Percentiles rank a stretch among this genome's conserved stretches.
These are phyloP conservation scores for Theobroma cacao DNA, from an alignment of 345 rosid species.

Conservation along the genomic window DNA sequence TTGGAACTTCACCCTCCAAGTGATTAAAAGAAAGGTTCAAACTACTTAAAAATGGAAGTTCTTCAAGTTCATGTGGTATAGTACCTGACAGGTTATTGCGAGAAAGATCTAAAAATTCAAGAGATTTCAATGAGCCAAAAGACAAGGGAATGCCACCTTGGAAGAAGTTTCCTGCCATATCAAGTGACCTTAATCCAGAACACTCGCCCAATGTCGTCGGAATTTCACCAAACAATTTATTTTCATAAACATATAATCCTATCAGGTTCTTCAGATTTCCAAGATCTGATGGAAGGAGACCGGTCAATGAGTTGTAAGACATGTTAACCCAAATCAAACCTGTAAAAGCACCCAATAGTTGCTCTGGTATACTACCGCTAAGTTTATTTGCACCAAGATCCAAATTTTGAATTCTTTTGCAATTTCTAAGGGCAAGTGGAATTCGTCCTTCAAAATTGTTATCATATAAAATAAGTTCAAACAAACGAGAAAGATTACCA, in stretches of 20 bases:
- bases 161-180: conserved; percentile 16
- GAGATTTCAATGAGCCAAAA: neutral
- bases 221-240: conserved; percentile 20
- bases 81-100: conserved; percentile 21
- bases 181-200: too few species aligned
- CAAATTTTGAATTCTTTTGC: neutral
- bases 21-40: conserved; percentile 30
- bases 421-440: conserved; percentile 14
- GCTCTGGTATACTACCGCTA: conserved; percentile 22
- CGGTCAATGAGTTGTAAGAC: conserved; percentile 16
- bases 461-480: neutral
- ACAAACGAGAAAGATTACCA: neutral
- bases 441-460: conserved; percentile 21
- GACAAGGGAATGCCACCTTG: conserved; percentile 20
- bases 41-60: neutral
- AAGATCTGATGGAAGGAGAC: neutral
- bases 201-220: conserved; percentile 2
- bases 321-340: conserved; percentile 2
- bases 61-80: conserved; percentile 6
- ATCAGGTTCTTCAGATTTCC: conserved; percentile 8
- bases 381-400: conserved; percentile 21
- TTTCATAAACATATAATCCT: conserved; percentile 10
- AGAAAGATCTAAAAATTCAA: conserved; percentile 19
- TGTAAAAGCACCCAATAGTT: conserved; percentile 5
- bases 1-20: conserved; percentile 27